A percentile compares a stretch with the other conserved stretches of the same genome.
phyloP scores from a whole-genome alignment of 495 filamentous ascomycete genomes.

The Haplographium delicatum region DNA sequence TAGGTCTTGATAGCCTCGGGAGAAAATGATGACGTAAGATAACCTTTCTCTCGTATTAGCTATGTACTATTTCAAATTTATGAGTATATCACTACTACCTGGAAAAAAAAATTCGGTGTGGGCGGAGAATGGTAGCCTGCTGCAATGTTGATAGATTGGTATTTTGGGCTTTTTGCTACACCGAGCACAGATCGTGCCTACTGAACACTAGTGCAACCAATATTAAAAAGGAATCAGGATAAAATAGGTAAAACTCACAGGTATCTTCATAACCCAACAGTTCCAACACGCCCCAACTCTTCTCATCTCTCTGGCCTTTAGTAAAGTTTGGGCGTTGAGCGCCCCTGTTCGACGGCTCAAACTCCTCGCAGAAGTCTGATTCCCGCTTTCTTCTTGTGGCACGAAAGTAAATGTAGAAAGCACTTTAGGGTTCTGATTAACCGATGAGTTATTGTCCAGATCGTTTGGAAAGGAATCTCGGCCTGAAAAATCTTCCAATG shows the following conservation, averaged over 20 bases:
- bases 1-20: conserved; percentile 3
- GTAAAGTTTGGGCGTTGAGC: conserved; percentile 2
- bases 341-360: conserved; percentile 10
- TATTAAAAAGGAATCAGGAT: neutral
- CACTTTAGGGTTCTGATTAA: too few relatives aligned
- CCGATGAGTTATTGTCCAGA: too few relatives aligned
- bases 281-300: conserved; percentile 22
- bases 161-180: conserved; percentile 3
- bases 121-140: conserved; percentile 1
- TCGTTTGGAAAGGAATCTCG: too few relatives aligned
- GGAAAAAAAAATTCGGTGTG: conserved; percentile 12
- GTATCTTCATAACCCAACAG: conserved; percentile 23
- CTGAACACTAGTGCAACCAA: conserved; percentile 1
- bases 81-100: too few relatives aligned
- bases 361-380: neutral
- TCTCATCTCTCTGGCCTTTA: conserved; percentile 17
- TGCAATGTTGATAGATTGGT: conserved; percentile 5
- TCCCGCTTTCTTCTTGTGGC: neutral
- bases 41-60: neutral
- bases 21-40: conserved; percentile 2
- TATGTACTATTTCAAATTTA: neutral
- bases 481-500: too few relatives aligned
- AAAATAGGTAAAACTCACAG: conserved; percentile 7
- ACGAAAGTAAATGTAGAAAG: conserved; percentile 11
- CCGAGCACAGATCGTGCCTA: conserved; percentile 7